A percentile compares a stretch with the other conserved stretches of the same genome.
These are phyloP conservation scores for Cryptomeria japonica DNA, from an alignment of 75 land plant genomes.

Conservation along the genomic window DNA sequence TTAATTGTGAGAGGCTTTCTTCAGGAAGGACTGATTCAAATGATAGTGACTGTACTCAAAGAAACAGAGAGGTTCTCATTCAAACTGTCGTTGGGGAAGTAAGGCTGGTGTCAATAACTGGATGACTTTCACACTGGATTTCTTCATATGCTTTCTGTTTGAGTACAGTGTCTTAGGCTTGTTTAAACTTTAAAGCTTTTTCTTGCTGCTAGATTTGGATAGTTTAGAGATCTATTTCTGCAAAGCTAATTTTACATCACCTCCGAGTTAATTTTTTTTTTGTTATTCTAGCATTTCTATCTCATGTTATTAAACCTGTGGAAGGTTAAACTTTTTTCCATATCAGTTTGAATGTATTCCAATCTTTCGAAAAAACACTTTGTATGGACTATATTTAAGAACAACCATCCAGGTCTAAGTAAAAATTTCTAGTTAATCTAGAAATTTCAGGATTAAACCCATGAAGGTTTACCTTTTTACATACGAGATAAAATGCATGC, in stretches of 20 bases:
- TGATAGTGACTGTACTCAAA: background rate
- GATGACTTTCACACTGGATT: background rate
- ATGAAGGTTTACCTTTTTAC: background rate
- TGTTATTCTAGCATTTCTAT: background rate
- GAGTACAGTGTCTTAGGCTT: background rate
- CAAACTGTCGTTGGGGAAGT: background rate
- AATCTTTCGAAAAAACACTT: background rate
- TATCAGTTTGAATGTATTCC: background rate
- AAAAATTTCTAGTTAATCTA: background rate
- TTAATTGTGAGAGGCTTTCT: background rate
- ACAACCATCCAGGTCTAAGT: background rate
- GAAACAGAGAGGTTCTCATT: background rate
- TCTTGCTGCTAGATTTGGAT: background rate
- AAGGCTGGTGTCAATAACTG: background rate
- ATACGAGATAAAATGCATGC: background rate
- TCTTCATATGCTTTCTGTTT: background rate
- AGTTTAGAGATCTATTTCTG: background rate
- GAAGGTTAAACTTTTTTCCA: background rate
- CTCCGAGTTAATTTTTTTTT: too few relatives aligned
- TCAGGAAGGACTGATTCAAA: background rate
- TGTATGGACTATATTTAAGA: background rate
- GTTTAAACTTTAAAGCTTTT: background rate
- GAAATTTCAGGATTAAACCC: background rate
- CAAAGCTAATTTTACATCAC: background rate
- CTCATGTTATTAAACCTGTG: background rate